Evolutionary conservation across 2,329 filamentous ascomycete genomes (phyloP).

Genomic region (Tricladium varicosporioides): DNA sequence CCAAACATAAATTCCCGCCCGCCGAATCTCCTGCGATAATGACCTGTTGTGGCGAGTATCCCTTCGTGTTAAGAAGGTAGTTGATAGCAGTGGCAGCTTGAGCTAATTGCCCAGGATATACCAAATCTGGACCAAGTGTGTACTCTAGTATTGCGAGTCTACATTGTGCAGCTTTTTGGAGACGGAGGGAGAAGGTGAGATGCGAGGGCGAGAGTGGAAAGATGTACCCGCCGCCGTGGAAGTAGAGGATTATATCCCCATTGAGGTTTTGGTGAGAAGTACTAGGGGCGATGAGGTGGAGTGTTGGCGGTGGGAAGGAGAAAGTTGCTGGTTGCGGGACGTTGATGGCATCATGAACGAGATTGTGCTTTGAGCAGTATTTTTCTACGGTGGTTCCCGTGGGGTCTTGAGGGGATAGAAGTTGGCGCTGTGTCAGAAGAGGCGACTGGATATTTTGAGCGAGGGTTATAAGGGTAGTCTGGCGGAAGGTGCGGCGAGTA

Average conservation of each 20-base stretch:
- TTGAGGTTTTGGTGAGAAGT: background rate
- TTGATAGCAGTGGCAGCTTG: background rate
- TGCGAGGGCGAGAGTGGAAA: background rate
- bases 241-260: background rate
- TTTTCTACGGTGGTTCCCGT: background rate
- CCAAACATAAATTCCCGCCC: constrained; percentile 44
- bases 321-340: background rate
- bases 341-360: background rate
- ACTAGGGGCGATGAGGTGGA: background rate
- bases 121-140: background rate
- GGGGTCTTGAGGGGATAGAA: background rate
- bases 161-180: background rate
- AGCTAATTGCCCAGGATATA: background rate
- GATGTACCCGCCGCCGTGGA: background rate
- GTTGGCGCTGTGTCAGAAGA: background rate
- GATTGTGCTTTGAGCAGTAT: background rate
- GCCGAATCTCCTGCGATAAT: constrained; percentile 49
- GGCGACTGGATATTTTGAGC: background rate
- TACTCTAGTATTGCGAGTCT: background rate
- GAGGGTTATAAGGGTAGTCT: background rate
- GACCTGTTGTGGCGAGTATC: constrained; percentile 26
- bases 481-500: background rate
- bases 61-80: background rate
- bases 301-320: background rate
- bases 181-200: background rate